phyloP scores from a whole-genome alignment of 2,329 filamentous ascomycete species.

The Sphaceloma murrayae region DNA sequence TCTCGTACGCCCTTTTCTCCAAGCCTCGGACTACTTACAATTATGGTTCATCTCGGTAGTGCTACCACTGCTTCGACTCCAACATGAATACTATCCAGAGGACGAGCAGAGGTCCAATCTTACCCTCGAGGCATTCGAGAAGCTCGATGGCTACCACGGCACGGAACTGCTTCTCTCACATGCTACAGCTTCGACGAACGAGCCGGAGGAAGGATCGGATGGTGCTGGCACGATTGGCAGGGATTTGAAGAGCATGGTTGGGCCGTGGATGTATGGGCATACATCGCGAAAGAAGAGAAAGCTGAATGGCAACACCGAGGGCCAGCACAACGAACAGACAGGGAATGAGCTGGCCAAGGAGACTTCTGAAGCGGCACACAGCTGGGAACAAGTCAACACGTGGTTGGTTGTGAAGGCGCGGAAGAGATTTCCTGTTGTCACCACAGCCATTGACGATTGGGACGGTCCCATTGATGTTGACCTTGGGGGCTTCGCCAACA shows the following conservation, averaged over 20 bases:
- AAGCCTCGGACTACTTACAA: conserved; percentile 50
- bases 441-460: conserved; percentile 59
- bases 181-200: conserved; percentile 38
- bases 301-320: conserved; percentile 26
- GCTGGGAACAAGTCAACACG: conserved; percentile 59
- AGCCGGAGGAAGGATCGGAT: conserved; percentile 26
- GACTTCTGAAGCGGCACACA: conserved; percentile 40
- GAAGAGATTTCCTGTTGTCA: conserved; percentile 52
- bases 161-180: conserved; percentile 53
- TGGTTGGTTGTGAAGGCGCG: conserved; percentile 57
- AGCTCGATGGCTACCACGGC: conserved; percentile 49
- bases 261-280: conserved; percentile 63
- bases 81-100: conserved; percentile 58
- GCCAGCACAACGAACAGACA: neutral
- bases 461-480: conserved; percentile 63
- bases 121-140: conserved; percentile 55
- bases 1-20: conserved; percentile 60
- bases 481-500: conserved; percentile 48
- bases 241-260: conserved; percentile 58
- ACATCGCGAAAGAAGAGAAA: conserved; percentile 47
- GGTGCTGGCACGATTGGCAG: conserved; percentile 41
- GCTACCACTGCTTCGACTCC: conserved; percentile 58
- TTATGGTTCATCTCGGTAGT: conserved; percentile 61
- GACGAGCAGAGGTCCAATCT: conserved; percentile 44
- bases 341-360: conserved; percentile 16